phyloP scores from a whole-genome alignment of 1,284 basidiomycete genomes.

The Heterobasidion parviporum region DNA sequence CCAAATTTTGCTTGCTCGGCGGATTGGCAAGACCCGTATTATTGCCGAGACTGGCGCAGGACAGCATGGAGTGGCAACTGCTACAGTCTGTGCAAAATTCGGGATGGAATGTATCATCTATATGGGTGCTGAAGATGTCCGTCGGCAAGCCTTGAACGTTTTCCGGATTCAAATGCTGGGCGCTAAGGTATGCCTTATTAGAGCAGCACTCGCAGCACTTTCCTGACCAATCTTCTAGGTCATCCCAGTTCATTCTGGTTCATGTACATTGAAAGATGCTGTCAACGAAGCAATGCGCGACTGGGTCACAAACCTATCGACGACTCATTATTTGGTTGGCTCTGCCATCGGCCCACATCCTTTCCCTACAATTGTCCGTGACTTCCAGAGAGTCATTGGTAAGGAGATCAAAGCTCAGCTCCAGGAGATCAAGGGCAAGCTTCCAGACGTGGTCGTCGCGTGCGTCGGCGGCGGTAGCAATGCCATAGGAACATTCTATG shows the following conservation, averaged over 20 bases:
- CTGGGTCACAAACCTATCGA: conserved; percentile 95
- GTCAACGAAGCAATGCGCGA: conserved; percentile 96
- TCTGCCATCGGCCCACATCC: conserved; percentile 98
- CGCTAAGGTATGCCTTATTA: conserved; percentile 52
- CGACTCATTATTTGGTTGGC: conserved; percentile 95
- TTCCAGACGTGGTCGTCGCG: conserved; percentile 92
- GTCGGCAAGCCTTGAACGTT: conserved; percentile 92
- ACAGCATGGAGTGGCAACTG: conserved; percentile 98
- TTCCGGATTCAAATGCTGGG: conserved; percentile 98
- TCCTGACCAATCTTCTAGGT: conserved; percentile 41
- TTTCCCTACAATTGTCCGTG: conserved; percentile 97
- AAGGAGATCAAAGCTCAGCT: conserved; percentile 92
- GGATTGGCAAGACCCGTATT: conserved; percentile 93
- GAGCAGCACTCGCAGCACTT: not conserved
- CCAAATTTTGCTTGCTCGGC: conserved; percentile 88
- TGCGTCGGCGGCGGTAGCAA: conserved; percentile 98
- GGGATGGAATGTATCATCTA: conserved; percentile 94
- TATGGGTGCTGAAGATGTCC: conserved; percentile 99
- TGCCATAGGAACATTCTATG: conserved; percentile 94
- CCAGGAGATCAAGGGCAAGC: conserved; percentile 64
- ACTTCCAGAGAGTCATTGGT: conserved; percentile 96
- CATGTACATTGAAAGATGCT: conserved; percentile 94
- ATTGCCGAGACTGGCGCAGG: conserved; percentile 99
- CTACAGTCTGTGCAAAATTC: conserved; percentile 96
- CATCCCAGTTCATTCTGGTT: conserved; percentile 90